phyloP scores from a whole-genome alignment of 1,139 yeast species.

The Debaryomyces coudertii region DNA sequence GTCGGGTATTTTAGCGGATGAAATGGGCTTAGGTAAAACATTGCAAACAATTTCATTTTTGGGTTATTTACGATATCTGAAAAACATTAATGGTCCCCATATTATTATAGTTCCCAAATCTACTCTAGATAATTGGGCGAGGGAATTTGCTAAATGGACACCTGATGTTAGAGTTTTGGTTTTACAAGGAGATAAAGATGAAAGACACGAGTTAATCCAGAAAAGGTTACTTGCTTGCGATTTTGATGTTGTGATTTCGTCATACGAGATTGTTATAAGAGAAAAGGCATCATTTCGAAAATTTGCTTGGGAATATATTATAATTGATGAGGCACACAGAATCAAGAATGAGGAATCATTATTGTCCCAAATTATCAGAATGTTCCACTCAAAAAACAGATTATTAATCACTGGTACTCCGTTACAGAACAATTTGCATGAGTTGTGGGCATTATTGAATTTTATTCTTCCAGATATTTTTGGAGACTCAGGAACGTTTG shows the following conservation, averaged over 20 bases:
- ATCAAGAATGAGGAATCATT: slow-evolving; percentile 77
- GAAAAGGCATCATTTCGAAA: slow-evolving; percentile 68
- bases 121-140: slow-evolving; percentile 77
- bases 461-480: slow-evolving; percentile 78
- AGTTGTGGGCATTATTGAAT: slow-evolving; percentile 78
- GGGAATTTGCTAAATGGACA: slow-evolving; percentile 79
- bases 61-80: slow-evolving; percentile 68
- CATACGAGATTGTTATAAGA: slow-evolving; percentile 76
- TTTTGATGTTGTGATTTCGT: slow-evolving; percentile 73
- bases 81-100: slow-evolving; percentile 69
- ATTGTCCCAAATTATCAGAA: slow-evolving; percentile 71
- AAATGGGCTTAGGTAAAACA: slow-evolving; percentile 98
- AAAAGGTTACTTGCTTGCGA: slow-evolving; percentile 58
- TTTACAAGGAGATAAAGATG: slow-evolving; percentile 73
- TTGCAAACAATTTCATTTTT: slow-evolving; percentile 87
- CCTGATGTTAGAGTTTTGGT: slow-evolving; percentile 73
- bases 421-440: slow-evolving; percentile 75
- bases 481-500: slow-evolving; percentile 73
- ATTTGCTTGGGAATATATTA: slow-evolving; percentile 72
- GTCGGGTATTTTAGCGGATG: slow-evolving; percentile 94
- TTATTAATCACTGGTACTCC: slow-evolving; percentile 82
- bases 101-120: slow-evolving; percentile 78
- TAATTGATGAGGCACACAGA: slow-evolving; percentile 83
- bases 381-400: slow-evolving; percentile 71
- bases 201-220: slow-evolving; percentile 56